phyloP scores from a whole-genome alignment of 1,284 basidiomycete species.

The Ganoderma lucidum region DNA sequence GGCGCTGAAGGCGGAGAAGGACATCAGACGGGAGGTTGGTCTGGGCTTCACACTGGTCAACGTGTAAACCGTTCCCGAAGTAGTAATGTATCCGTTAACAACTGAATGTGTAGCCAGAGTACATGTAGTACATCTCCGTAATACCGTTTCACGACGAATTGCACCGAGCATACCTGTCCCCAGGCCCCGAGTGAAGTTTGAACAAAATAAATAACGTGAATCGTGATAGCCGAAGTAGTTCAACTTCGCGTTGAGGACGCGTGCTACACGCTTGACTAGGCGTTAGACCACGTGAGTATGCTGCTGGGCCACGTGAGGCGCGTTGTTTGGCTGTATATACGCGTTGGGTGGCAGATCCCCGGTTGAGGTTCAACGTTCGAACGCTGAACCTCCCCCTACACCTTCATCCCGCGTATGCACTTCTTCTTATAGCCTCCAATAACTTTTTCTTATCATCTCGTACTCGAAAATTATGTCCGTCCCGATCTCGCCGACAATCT shows the following conservation, averaged over 20 bases:
- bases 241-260: background rate
- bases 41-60: background rate
- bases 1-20: slow-evolving; percentile 1
- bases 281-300: slow-evolving; percentile 21
- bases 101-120: background rate
- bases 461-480: slow-evolving; percentile 17
- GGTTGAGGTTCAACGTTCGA: slow-evolving; percentile 30
- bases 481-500: slow-evolving; percentile 28
- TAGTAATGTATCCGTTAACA: background rate
- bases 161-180: background rate
- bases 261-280: background rate
- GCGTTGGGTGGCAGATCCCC: slow-evolving; percentile 27
- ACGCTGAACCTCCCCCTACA: slow-evolving; percentile 4
- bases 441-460: background rate
- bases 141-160: background rate
- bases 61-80: background rate
- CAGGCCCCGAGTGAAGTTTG: too few species aligned
- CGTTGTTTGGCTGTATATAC: slow-evolving; percentile 42
- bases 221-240: background rate
- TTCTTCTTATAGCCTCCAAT: slow-evolving; percentile 20
- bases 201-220: background rate
- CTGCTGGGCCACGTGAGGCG: slow-evolving; percentile 32
- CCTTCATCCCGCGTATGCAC: slow-evolving; percentile 22
- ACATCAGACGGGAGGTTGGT: background rate
- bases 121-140: background rate